phyloP scores from a whole-genome alignment of 1,284 basidiomycete genomes.

The Apiotrichum gracile region DNA sequence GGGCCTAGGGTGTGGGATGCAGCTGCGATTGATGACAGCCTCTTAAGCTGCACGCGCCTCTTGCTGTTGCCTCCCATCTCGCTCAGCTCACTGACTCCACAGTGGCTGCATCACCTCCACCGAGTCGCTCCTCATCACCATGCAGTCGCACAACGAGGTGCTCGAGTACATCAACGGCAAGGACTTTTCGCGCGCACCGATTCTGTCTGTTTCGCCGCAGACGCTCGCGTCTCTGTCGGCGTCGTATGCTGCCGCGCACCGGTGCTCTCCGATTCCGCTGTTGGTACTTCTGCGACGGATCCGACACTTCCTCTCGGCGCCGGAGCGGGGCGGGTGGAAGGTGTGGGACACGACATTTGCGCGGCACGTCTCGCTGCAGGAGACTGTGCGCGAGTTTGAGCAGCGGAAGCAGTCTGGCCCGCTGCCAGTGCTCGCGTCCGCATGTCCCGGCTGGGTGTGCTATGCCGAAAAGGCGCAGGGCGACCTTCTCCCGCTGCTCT shows the following conservation, averaged over 20 bases:
- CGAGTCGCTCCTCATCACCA: slow-evolving; percentile 93
- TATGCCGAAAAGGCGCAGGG: slow-evolving; percentile 97
- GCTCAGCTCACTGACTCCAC: slow-evolving; percentile 8
- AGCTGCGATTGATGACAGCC: no score
- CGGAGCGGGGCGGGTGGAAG: slow-evolving; percentile 46
- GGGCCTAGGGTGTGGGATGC: no score
- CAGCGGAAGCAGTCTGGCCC: slow-evolving; percentile 54
- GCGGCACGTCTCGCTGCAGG: slow-evolving; percentile 74
- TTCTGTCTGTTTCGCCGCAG: slow-evolving; percentile 87
- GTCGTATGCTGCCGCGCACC: slow-evolving; percentile 51
- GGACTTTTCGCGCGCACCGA: slow-evolving; percentile 56
- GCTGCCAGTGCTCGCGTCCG: slow-evolving; percentile 87
- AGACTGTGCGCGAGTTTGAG: slow-evolving; percentile 74
- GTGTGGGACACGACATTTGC: slow-evolving; percentile 95
- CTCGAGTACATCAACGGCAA: slow-evolving; percentile 59
- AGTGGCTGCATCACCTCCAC: slow-evolving; percentile 98
- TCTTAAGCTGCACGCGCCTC: no score
- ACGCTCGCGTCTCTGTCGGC: slow-evolving; percentile 83
- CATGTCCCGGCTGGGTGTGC: slow-evolving; percentile 98
- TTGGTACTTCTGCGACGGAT: slow-evolving; percentile 63
- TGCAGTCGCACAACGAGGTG: slow-evolving; percentile 92
- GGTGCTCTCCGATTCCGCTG: slow-evolving; percentile 48
- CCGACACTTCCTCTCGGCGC: slow-evolving; percentile 52
- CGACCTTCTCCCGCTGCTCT: slow-evolving; percentile 87
- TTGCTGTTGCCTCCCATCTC: no score